Base-by-base conservation (phyloP, 1,284 basidiomycete genomes). In the Cutaneotrichosporon cyanovorans region DNA sequence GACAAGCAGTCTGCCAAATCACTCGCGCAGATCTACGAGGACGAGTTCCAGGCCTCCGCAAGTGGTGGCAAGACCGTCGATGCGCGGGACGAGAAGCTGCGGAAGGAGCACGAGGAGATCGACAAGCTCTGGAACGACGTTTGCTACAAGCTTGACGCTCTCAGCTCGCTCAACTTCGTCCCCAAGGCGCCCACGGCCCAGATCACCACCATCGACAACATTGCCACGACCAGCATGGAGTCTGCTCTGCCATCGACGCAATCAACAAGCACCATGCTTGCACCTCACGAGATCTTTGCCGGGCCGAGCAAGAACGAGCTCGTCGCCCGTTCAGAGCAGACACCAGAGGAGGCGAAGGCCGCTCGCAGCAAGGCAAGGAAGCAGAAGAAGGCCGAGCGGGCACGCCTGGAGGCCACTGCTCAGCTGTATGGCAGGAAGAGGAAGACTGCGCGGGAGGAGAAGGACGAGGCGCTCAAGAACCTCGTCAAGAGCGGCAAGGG, bases 1-100 rank as follows among this genome's bases (percentile, higher is more conserved):
- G 92, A 96, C 61, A 82, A 80, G 12, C 87, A 91, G 66, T 89
- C 85, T 6, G 76, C 80, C 14, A 85, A 91, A 68, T 91, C 87
- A 0, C 79, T 99, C 30, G 91, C 91, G 7, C 87, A 98, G 72
- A 87, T 97, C 50, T 98, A 98, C 72, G 95, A 96, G 68, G 84
- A 87, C 55, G 91, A 95, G 56, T 98, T 86, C 70, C 76, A 83
- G 40, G 80, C 81, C 2, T 78, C 79, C 18, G 80, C 68, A 0
- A 43, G 61, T 5, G 72, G 67, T 19, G 69, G 63, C 1, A 70
- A 77, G 16, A 68, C 75, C 1, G 73, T 74, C 3, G 85, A 91
- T 56, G 86, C 90, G 58, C 78, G 88, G 1, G 92, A 98, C 59
- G 87, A 83, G 20, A 92, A 89, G 69, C 76, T 98, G 22, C 76